phyloP scores from a whole-genome alignment of 164 flowering plant genomes.

The Houttuynia cordata region DNA sequence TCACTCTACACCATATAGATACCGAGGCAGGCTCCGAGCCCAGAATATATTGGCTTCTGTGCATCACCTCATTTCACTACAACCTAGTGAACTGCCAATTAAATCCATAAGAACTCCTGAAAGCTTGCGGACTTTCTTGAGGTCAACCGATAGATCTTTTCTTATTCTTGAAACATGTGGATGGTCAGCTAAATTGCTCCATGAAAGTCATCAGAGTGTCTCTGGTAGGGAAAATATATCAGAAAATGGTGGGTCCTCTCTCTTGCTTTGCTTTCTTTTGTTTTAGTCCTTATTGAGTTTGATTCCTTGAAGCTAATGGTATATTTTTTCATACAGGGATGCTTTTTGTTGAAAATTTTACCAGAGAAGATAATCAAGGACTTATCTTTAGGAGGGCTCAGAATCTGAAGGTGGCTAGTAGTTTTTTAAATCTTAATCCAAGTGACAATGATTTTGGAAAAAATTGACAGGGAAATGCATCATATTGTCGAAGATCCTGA shows the following conservation, averaged over 20 bases:
- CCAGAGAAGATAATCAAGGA: conserved; percentile 22
- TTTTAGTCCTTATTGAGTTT: neutral
- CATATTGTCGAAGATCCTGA: conserved; percentile 8
- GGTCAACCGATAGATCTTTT: conserved; percentile 71
- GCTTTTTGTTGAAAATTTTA: conserved; percentile 13
- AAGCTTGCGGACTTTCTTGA: conserved; percentile 42
- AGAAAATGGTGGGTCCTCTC: conserved; percentile 14
- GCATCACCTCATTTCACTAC: conserved; percentile 29
- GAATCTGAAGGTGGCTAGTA: conserved; percentile 63
- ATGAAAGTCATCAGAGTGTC: conserved; percentile 18
- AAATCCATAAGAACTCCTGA: conserved; percentile 27
- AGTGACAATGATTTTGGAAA: conserved; percentile 14
- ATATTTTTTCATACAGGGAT: conserved; percentile 24
- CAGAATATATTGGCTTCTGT: conserved; percentile 46
- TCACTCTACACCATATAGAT: conserved; percentile 52
- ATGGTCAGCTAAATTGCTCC: conserved; percentile 54
- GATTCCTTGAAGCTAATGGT: neutral
- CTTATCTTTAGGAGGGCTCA: conserved; percentile 15
- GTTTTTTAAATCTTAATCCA: conserved; percentile 22
- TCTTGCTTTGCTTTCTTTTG: neutral
- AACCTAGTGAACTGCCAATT: conserved; percentile 55
- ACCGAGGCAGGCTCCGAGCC: conserved; percentile 53
- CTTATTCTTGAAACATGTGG: conserved; percentile 82
- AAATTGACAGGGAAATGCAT: conserved; percentile 4
- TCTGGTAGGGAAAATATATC: conserved; percentile 10